phyloP scores from a whole-genome alignment of 2,329 filamentous ascomycete species.

The Ophiostoma perfectum region DNA sequence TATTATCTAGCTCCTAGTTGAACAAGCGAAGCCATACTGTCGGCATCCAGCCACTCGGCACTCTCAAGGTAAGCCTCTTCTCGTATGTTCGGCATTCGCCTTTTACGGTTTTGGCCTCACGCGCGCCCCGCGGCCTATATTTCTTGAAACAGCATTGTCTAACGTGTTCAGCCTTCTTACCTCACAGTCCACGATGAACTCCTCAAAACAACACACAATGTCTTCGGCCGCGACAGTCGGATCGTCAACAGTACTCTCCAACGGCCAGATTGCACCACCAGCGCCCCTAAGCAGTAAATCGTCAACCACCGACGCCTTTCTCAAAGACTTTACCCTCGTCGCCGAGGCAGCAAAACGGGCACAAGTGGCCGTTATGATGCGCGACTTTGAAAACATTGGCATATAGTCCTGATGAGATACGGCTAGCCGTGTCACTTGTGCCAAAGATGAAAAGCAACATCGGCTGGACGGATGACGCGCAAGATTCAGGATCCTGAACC shows the following conservation, averaged over 20 bases:
- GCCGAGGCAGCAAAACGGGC: slow-evolving; percentile 91
- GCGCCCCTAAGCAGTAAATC: slow-evolving; percentile 32
- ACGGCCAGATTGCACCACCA: slow-evolving; percentile 28
- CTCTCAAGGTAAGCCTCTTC: background rate
- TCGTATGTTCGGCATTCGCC: background rate
- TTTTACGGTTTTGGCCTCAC: too few relatives aligned
- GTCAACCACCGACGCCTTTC: slow-evolving; percentile 53
- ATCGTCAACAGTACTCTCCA: background rate
- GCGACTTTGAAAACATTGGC: slow-evolving; percentile 73
- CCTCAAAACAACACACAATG: slow-evolving; percentile 11
- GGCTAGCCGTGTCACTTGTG: background rate
- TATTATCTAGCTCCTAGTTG: background rate
- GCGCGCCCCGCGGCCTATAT: too few relatives aligned
- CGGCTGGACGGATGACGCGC: background rate
- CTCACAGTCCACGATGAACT: slow-evolving; percentile 15
- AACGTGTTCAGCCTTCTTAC: too few relatives aligned
- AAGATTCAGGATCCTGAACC: background rate
- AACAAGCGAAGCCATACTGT: background rate
- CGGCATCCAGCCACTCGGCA: background rate
- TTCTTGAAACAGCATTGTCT: too few relatives aligned
- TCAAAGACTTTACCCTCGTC: slow-evolving; percentile 77
- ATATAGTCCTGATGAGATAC: slow-evolving; percentile 36
- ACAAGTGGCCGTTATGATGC: slow-evolving; percentile 81
- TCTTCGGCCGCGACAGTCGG: background rate
- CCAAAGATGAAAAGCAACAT: background rate